These are phyloP conservation scores for Aspergillus sp. DNA, from an alignment of 2,329 filamentous ascomycete genomes.

Conservation along the genomic window DNA sequence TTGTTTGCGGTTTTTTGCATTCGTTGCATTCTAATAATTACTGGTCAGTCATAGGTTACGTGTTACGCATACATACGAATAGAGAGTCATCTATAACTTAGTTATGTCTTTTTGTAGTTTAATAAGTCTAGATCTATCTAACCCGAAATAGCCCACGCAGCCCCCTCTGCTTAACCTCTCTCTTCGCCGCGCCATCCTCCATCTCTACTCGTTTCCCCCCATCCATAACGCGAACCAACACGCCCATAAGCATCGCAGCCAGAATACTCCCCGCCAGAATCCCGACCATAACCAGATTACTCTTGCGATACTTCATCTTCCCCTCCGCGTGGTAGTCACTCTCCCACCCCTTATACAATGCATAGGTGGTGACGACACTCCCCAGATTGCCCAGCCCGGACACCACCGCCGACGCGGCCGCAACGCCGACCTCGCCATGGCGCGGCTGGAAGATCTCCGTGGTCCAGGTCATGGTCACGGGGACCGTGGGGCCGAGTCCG, in stretches of 20 bases:
- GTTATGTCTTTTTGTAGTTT: not conserved
- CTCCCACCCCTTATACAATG: slow-evolving; percentile 78
- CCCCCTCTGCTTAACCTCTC: slow-evolving; percentile 28
- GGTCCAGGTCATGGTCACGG: slow-evolving; percentile 90
- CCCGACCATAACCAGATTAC: slow-evolving; percentile 80
- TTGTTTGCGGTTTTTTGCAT: slow-evolving; percentile 12
- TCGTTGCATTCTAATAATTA: slow-evolving; percentile 14
- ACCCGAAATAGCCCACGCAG: slow-evolving; percentile 20
- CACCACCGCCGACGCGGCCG: slow-evolving; percentile 74
- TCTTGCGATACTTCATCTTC: slow-evolving; percentile 64
- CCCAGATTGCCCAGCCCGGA: slow-evolving; percentile 81
- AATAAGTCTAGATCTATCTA: not conserved
- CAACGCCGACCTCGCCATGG: slow-evolving; percentile 84
- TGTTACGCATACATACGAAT: slow-evolving; percentile 10
- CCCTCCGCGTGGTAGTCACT: slow-evolving; percentile 58
- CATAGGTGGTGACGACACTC: slow-evolving; percentile 79
- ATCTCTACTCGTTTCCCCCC: slow-evolving; percentile 7
- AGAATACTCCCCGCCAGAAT: slow-evolving; percentile 71
- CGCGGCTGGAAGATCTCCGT: slow-evolving; percentile 82
- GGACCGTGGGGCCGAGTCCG: slow-evolving; percentile 80
- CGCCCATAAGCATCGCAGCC: slow-evolving; percentile 55
- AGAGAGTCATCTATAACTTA: slow-evolving; percentile 6
- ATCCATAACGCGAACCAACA: slow-evolving; percentile 46
- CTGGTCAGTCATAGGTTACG: slow-evolving; percentile 15
- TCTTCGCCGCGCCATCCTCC: slow-evolving; percentile 26